Conservation (phyloP, 768 basidiomycete genomes). For the Favolaschia claudopus region DNA sequence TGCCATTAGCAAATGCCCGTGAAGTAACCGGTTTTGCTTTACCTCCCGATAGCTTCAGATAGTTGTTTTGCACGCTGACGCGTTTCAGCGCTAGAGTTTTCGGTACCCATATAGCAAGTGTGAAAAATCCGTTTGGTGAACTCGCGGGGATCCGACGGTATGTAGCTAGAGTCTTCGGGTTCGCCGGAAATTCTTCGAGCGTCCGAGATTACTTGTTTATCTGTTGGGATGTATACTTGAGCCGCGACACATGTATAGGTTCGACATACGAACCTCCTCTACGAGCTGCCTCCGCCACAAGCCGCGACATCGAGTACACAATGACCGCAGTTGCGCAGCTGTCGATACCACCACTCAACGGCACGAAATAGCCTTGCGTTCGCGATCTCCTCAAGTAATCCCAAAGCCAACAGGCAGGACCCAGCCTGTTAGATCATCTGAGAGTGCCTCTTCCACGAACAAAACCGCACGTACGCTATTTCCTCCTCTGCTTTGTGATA, state of each 20-base stretch:
- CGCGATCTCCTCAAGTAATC: conserved; percentile 95
- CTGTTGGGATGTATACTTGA: conserved; percentile 42
- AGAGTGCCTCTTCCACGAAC: not conserved
- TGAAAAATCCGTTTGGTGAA: conserved; percentile 91
- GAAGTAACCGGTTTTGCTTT: conserved; percentile 19
- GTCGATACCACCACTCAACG: conserved; percentile 95
- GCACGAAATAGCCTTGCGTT: conserved; percentile 94
- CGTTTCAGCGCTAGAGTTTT: conserved; percentile 92
- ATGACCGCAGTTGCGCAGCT: conserved; percentile 97
- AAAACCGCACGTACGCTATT: conserved; percentile 78
- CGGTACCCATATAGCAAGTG: conserved; percentile 99
- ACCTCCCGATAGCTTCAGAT: conserved; percentile 91
- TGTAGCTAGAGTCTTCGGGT: conserved; percentile 78
- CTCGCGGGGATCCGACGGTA: conserved; percentile 88
- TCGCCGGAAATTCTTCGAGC: conserved; percentile 91
- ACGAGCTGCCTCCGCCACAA: conserved; percentile 82
- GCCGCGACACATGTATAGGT: not conserved
- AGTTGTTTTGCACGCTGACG: conserved; percentile 86
- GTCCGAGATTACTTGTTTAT: conserved; percentile 88
- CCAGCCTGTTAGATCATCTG: conserved; percentile 62
- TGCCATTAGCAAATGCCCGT: not conserved
- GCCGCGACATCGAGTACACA: conserved; percentile 94
- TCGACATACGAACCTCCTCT: conserved; percentile 72
- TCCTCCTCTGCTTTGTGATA: conserved; percentile 96
- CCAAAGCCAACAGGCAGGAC: conserved; percentile 99